Percentiles rank a stretch among this genome's conserved stretches.
Conservation (phyloP, 371 early-diverging fungal genomes). For the Homolaphlyctis polyrhiza region DNA sequence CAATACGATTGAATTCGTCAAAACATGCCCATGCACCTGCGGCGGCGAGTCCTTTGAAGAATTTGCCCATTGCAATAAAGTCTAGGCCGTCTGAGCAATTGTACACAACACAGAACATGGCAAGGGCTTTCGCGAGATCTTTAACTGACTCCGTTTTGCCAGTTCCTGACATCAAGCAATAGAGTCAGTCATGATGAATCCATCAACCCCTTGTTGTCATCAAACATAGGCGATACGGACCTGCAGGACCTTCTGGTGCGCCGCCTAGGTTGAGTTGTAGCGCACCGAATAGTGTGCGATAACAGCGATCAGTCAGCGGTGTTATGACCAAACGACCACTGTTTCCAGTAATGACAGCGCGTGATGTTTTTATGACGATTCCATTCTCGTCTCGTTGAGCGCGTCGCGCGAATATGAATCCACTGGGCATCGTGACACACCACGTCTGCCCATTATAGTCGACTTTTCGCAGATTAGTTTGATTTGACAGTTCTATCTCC, state of each 20-base stretch:
- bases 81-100: slow-evolving; percentile 58
- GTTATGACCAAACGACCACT: slow-evolving; percentile 51
- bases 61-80: slow-evolving; percentile 52
- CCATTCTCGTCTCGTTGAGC: slow-evolving; percentile 43
- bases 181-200: too few species aligned
- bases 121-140: slow-evolving; percentile 54
- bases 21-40: slow-evolving; percentile 57
- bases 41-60: slow-evolving; percentile 52
- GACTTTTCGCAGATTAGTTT: too few species aligned
- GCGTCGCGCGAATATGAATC: too few species aligned
- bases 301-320: slow-evolving; percentile 52
- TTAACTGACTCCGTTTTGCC: slow-evolving; percentile 50
- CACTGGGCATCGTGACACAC: too few species aligned
- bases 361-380: slow-evolving; percentile 51
- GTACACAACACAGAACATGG: slow-evolving; percentile 54
- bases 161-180: not conserved
- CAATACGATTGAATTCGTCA: slow-evolving; percentile 64
- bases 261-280: slow-evolving; percentile 49
- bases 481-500: too few species aligned
- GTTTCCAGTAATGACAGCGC: too few species aligned
- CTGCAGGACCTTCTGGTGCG: slow-evolving; percentile 50
- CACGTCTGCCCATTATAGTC: too few species aligned
- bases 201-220: too few species aligned
- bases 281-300: slow-evolving; percentile 50
- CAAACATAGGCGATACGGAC: slow-evolving; percentile 6